These are phyloP conservation scores for Selenicereus undatus DNA, from an alignment of 148 eudicot species.

Conservation along the genomic window DNA sequence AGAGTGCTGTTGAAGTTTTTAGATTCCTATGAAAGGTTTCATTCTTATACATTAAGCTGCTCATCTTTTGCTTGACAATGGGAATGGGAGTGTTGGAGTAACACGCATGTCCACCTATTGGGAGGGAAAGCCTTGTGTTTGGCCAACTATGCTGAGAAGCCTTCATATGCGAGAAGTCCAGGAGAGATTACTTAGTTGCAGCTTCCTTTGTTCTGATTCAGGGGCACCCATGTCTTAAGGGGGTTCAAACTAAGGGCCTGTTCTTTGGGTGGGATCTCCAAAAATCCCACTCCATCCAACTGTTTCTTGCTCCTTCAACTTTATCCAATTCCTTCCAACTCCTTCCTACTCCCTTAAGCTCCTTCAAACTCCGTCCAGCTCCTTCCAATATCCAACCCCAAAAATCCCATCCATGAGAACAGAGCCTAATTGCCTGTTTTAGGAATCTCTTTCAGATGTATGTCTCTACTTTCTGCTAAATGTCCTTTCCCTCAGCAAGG, in stretches of 20 bases:
- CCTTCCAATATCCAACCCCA: too few species aligned
- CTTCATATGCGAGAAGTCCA: neutral
- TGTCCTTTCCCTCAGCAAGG: neutral
- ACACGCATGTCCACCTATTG: constrained; percentile 1
- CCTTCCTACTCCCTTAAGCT: too few species aligned
- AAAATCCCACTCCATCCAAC: too few species aligned
- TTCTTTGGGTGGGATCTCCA: too few species aligned
- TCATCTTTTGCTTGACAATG: neutral
- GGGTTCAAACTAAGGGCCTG: neutral
- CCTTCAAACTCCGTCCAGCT: too few species aligned
- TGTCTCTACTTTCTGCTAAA: neutral
- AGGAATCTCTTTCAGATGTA: constrained; percentile 2
- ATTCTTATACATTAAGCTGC: neutral
- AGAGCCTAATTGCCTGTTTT: neutral
- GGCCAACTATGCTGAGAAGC: neutral
- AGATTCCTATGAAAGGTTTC: neutral
- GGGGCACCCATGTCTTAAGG: neutral
- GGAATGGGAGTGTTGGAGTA: neutral
- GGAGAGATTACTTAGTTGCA: too few species aligned
- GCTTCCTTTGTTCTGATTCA: neutral
- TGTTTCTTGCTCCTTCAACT: too few species aligned
- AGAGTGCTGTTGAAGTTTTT: neutral
- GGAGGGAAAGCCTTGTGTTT: neutral
- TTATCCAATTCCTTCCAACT: too few species aligned
- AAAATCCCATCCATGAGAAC: too few species aligned